Evolutionary conservation across 345 rosid genomes (phyloP), one percentile per base, ranked within the genome.

Genomic region (Lagerstroemia speciosa): DNA sequence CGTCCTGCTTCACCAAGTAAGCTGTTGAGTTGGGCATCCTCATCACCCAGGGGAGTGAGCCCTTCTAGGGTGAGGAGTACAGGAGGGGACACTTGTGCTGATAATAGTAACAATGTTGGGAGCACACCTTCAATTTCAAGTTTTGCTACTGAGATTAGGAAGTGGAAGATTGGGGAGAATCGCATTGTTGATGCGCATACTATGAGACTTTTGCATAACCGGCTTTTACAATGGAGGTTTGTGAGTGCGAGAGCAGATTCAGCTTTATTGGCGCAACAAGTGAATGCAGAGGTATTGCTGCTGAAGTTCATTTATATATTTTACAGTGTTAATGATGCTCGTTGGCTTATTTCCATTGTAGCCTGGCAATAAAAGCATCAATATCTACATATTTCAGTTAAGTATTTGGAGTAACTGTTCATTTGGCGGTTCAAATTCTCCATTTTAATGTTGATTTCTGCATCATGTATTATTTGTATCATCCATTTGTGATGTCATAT

Each of bases 191-290:
- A 94, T 76, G 90, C 87, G 67, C 97, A 91, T 75, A 43, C 75
- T 75, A 74, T 88, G 79, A 89, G 90, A 77, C 80, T 88, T 55
- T 77, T 88, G 27, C 81, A 91, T 72, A 94, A 89, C 78, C 84
- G 87, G 67, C 67, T 87, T 80, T 68, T 94, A 81, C 97, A 94
- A 19, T 91, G 91, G 96, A 86, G 91, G 52, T 88, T 89, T 77
- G 83, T 81, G 52, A 91, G 86, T 81, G 99, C 97, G 64, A 82
- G 93, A 74, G 86, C 86, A 62, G 89, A 85, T 74, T 74, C 78
- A 65, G 74, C 89, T 65, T 37, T 85, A 50, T 79, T 83, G 38
- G 74, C 75, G 40, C 97, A 87, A 73, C 85, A 73, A 65, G 76
- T 79, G 70, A 82, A 76, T 71, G 87, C 87, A 17, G 96, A 94